A percentile compares a stretch with the other conserved stretches of the same genome.
phyloP scores from a whole-genome alignment of 2,329 filamentous ascomycete species.

The Pseudonectria foliicola region DNA sequence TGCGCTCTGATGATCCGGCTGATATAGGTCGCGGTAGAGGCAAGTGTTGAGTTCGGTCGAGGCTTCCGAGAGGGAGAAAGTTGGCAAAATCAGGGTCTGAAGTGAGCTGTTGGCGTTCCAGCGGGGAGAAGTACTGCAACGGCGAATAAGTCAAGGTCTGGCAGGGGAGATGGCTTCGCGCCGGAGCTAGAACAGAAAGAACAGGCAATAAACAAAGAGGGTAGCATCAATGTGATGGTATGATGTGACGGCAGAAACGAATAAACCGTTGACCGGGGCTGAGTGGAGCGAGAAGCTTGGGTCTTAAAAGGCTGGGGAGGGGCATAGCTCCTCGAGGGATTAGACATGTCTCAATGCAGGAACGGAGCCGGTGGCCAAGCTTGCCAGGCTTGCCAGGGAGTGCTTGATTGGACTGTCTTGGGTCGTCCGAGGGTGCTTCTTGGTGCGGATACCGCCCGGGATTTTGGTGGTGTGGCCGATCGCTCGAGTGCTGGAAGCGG shows the following conservation, averaged over 20 bases:
- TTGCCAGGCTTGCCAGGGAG: constrained; percentile 11
- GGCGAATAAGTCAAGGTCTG: constrained; percentile 9
- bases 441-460: too few relatives aligned
- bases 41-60: constrained; percentile 11
- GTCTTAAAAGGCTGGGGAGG: constrained; percentile 20
- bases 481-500: too few relatives aligned
- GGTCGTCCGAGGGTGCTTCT: constrained; percentile 6
- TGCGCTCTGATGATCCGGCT: constrained; percentile 10
- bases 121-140: constrained; percentile 62
- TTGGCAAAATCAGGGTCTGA: constrained; percentile 29
- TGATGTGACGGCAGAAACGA: constrained; percentile 3
- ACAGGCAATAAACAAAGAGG: constrained; percentile 2
- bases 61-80: constrained; percentile 11
- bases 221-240: constrained; percentile 4
- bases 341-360: constrained; percentile 33
- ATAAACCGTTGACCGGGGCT: not conserved
- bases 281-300: constrained; percentile 14
- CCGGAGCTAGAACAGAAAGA: constrained; percentile 2
- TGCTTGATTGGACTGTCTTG: constrained; percentile 13
- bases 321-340: constrained; percentile 21
- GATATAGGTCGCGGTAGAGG: constrained; percentile 5
- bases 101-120: constrained; percentile 62
- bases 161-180: not conserved
- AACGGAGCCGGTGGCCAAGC: constrained; percentile 22
- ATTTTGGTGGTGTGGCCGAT: too few relatives aligned